Evolutionary conservation across 306 rosid species (phyloP).

Genomic region (Oxytropis ochrocephala): DNA sequence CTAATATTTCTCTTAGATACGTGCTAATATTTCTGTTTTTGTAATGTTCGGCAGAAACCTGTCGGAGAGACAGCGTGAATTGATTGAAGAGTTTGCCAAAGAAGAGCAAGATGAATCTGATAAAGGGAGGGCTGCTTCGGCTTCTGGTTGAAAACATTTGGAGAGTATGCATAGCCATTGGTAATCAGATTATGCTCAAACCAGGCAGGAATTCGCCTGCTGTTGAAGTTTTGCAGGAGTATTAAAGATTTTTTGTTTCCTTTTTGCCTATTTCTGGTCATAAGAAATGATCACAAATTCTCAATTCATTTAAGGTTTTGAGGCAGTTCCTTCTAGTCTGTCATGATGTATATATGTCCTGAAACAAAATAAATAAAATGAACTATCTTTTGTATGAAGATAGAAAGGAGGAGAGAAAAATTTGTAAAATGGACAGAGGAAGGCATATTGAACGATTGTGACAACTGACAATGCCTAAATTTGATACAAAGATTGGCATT

Average conservation of each 20-base stretch:
- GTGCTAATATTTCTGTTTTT: too few relatives aligned
- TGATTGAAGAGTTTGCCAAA: constrained; percentile 74
- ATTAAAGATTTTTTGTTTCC: constrained; percentile 15
- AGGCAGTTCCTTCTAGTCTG: neutral
- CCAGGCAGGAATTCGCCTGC: neutral
- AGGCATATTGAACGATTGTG: too few relatives aligned
- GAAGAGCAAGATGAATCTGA: constrained; percentile 57
- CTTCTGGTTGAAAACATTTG: constrained; percentile 38
- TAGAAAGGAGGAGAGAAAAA: too few relatives aligned
- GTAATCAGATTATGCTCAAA: neutral
- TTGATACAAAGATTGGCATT: too few relatives aligned
- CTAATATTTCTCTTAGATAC: too few relatives aligned
- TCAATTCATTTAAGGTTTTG: constrained; percentile 1
- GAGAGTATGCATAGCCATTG: neutral
- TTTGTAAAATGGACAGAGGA: too few relatives aligned
- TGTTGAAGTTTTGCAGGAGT: constrained; percentile 52
- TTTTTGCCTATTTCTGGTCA: constrained; percentile 12
- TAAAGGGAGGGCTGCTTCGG: constrained; percentile 41
- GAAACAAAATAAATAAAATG: too few relatives aligned
- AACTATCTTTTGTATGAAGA: too few relatives aligned
- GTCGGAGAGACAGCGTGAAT: constrained; percentile 71
- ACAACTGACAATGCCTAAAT: too few relatives aligned
- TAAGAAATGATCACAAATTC: neutral
- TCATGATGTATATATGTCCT: constrained; percentile 21
- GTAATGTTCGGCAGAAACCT: constrained; percentile 42